Base-by-base conservation (phyloP, 768 basidiomycete species). In the Calocybe gangraenosa region DNA sequence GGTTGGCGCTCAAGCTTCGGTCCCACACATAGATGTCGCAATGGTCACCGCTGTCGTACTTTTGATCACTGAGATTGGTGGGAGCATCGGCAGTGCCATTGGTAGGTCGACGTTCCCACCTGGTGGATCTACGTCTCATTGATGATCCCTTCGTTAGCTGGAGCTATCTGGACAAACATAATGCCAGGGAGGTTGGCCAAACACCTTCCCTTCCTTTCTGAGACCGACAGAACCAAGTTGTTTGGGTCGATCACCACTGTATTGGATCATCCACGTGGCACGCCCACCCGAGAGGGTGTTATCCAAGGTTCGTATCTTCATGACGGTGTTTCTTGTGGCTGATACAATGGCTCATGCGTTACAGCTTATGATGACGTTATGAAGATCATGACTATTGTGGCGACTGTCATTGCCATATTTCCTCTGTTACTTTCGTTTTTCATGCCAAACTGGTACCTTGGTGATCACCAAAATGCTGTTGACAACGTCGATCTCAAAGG, bases 11-110 rank as follows among this genome's bases (percentile, higher is more conserved):
- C 84, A 87, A 56, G 84, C 82, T 2, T 66, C 76, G 9, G 85
- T 85, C 2, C 67, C 76, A 0, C 84, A 85, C 54, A 59, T 59
- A 9, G 84, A 86, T 47, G 78, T 86, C 5, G 84, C 81, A 0
- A 79, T 79, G 54, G 78, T 78, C 34, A 86, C 81, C 5, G 82
- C 82, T 0, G 63, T 84, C 41, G 79, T 86, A 5, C 61, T 86
- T n/a, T 68, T 87, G 13, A 58, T 83, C 36, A 82, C 84, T 0
- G 83, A 87, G 56, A 74, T 85, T 39, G 84, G 84, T 8, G 81
- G 78, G 19, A 75, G 77, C 10, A 75, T 82, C 19, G 84, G 84
- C 22, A 74, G 67, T n/a, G 81, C 81, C 7, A 69, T 79, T 44
- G 79, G 81, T 73, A 46, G 2, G 71, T 59, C 0, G 3, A 7